Base-by-base conservation (phyloP, 768 basidiomycete species). In the Coprinopsis marcescibilis region DNA sequence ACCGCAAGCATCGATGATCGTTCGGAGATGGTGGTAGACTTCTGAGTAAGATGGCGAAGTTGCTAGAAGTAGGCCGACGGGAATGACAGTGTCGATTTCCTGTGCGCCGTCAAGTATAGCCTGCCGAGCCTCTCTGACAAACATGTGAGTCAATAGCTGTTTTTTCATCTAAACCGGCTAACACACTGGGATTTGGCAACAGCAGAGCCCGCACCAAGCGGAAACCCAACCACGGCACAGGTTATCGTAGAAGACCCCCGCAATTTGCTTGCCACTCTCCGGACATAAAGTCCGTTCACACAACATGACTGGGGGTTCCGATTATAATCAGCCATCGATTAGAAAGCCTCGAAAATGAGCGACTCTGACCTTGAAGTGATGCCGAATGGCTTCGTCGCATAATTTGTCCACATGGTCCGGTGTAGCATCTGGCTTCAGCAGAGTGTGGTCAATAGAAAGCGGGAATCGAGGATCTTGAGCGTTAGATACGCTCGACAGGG, bases 11-110 rank as follows among this genome's bases (percentile, higher is more conserved):
- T 53, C 50, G 30, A 76, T 63, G 17, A 73, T 70, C 1, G 65
- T 60, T 12, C 51, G 48, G 37, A 78, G 68, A 46, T 77, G 73
- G 0, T 60, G 41, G 47, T 64, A 69, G 1, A 76, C 60, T 7
- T 63, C 52, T 0, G 54, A 38, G 45, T 70, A 76, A 40, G 63
- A 56, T 1, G 62, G 60, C 11, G 65, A 52, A 6, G 60, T 52
- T 2, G 69, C 57, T 48, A 74, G 68, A 5, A 78, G 65, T 0
- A 72, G 64, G 1, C 73, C 73, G 19, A 77, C 64, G 51, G 72
- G 72, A 35, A 78, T 59, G 1, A 77, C 76, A 57, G 70, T 75
- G 54, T 78, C 76, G 42, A 77, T 72, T 55, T 77, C 76, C 6
- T 62, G 59, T 2, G 76, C 76, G 5, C 76, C 76, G 39, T 70